Conservation (phyloP, 106 monocot genomes). For the Allium fistulosum region DNA sequence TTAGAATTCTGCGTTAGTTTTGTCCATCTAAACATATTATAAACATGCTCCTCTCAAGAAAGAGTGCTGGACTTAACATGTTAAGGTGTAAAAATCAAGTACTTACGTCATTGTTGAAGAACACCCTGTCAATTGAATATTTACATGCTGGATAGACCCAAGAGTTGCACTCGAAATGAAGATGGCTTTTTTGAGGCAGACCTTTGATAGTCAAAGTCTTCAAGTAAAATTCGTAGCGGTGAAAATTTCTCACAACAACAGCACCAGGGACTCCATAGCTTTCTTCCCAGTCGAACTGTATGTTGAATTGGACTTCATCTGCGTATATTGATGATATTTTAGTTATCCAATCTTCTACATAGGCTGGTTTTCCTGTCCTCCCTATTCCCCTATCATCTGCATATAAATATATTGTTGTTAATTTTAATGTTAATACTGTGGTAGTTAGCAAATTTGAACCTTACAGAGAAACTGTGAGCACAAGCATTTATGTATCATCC, state of each 20-base stretch:
- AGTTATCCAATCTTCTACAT: conserved; percentile 15
- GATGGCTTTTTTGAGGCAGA: conserved; percentile 23
- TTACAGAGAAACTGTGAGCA: no score
- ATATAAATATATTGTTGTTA: background rate
- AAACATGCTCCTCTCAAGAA: background rate
- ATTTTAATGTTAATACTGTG: background rate
- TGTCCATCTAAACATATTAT: background rate
- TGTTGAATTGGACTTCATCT: conserved; percentile 18
- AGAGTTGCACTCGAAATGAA: conserved; percentile 64
- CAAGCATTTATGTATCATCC: no score
- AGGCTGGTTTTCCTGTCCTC: conserved; percentile 15
- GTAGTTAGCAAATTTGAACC: no score
- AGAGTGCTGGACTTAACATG: background rate
- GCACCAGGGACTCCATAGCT: conserved; percentile 35
- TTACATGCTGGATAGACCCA: conserved; percentile 40
- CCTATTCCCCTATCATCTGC: conserved; percentile 30
- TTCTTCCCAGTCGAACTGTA: conserved; percentile 27
- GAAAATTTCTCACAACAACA: conserved; percentile 36
- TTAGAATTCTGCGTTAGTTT: background rate
- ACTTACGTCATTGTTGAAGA: conserved; percentile 50
- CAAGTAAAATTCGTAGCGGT: conserved; percentile 38
- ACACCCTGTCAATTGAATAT: conserved; percentile 36
- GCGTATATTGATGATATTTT: conserved; percentile 7
- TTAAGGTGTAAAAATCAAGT: background rate
- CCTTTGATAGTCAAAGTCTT: conserved; percentile 43